Base-by-base conservation (phyloP, 2,329 filamentous ascomycete species). In the Hymenoscyphus fructigenus region DNA sequence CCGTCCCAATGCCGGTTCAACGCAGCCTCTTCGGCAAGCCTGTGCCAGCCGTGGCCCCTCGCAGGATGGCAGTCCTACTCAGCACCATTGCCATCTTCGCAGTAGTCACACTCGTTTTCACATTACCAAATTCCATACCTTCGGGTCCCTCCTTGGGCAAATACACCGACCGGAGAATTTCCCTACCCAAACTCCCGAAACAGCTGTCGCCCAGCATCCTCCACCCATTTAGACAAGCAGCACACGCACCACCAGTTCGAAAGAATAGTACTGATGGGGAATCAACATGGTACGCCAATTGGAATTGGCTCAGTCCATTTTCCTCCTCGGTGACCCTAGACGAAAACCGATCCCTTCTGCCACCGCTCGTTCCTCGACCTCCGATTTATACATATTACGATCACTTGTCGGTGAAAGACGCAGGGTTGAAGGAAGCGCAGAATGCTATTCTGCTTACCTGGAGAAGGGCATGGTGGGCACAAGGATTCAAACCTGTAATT, bases 381-480 rank as follows among this genome's bases (percentile, higher is more conserved):
- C 84, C 88, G 0, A 88, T 98, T 62, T 98, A 97, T 78, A 97
- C 93, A 68, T 98, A 94, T 78, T 97, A 96, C 76, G 92, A 97
- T 73, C 81, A 85, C 12, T 86, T 85, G 4, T 76, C 82, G 20
- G 79, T 84, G 66, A 89, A 89, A 76, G 84, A 90, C 36, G 82
- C 84, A 59, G 84, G 84, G 20, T 83, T 85, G 60, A 85, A 85
- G 71, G 85, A 90, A 66, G 91, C 91, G 3, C 91, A 97, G 75
- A 89, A 89, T 73, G 85, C 89, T 65, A 79, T 98, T 65, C 83
- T 98, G 59, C 80, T 96, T 64, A 90, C 91, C 61, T 98, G 95
- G 95, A 86, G 93, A 66, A 86, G 92, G 57, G 93, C 94, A 2
- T 98, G 94, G 93, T 98, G 92, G 91, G 92, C 93, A 0, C 88